These are phyloP conservation scores for Cymbopogon flexuosus DNA, from an alignment of 202 grass and related monocot genomes.

Conservation along the genomic window DNA sequence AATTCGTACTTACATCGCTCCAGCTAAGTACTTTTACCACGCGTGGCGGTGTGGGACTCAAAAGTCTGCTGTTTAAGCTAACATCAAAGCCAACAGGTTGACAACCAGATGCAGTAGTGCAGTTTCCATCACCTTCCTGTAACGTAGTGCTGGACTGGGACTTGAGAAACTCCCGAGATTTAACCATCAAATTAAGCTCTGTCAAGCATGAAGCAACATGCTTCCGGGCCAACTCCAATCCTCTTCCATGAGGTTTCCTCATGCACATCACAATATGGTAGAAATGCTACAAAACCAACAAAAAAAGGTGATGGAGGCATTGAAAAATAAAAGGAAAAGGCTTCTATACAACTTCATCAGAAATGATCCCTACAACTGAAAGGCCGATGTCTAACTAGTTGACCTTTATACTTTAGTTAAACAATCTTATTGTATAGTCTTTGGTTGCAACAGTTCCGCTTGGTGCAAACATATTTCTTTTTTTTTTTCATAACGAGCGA, in stretches of 20 bases:
- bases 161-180: conserved; percentile 69
- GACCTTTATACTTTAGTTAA: not conserved
- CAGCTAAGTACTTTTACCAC: conserved; percentile 81
- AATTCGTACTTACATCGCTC: conserved; percentile 58
- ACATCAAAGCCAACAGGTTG: conserved; percentile 87
- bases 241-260: conserved; percentile 87
- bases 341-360: not conserved
- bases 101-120: conserved; percentile 88
- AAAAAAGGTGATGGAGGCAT: conserved; percentile 26
- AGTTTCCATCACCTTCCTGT: conserved; percentile 61
- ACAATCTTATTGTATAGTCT: not conserved
- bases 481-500: not conserved
- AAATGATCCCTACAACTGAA: conserved; percentile 7
- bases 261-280: conserved; percentile 67
- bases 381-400: not conserved
- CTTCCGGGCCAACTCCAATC: conserved; percentile 74
- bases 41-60: conserved; percentile 79
- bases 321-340: conserved; percentile 3
- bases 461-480: not conserved
- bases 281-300: conserved; percentile 65
- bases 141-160: conserved; percentile 38
- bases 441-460: not conserved
- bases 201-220: conserved; percentile 78
- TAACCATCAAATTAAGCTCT: conserved; percentile 73
- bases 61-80: conserved; percentile 72